Percentiles rank a stretch among this genome's conserved stretches.
Conservation (phyloP, 345 rosid species). For the Rhizophora mangle region DNA sequence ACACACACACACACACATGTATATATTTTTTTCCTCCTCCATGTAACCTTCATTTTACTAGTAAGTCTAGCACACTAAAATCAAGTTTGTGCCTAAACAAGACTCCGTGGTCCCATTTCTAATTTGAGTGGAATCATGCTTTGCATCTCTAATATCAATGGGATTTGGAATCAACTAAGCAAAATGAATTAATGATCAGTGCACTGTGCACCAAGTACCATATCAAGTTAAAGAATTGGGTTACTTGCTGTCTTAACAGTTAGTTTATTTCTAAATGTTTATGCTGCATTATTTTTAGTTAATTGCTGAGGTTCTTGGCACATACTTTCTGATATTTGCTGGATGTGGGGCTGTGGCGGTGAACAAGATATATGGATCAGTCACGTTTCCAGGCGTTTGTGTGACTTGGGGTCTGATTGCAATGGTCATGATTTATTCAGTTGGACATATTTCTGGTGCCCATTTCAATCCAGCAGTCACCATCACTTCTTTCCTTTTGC, state of each 20-base stretch:
- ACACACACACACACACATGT: too few species aligned
- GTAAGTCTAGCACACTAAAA: too few species aligned
- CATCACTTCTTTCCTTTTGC: constrained; percentile 50
- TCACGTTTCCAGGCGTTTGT: constrained; percentile 63
- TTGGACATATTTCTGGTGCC: constrained; percentile 80
- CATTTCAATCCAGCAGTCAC: constrained; percentile 84
- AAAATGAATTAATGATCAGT: too few species aligned
- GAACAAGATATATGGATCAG: constrained; percentile 53
- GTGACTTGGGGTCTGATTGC: constrained; percentile 71
- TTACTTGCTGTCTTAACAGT: neutral
- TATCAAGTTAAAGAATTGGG: too few species aligned
- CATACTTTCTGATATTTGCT: constrained; percentile 62
- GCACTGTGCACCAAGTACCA: too few species aligned
- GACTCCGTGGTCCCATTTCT: too few species aligned
- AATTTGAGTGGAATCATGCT: too few species aligned
- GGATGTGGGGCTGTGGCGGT: constrained; percentile 73
- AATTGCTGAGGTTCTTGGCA: constrained; percentile 65
- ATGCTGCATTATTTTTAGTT: constrained; percentile 25
- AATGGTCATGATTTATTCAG: constrained; percentile 66
- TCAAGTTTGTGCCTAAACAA: too few species aligned
- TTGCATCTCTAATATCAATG: too few species aligned
- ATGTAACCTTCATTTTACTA: too few species aligned
- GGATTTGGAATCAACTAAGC: too few species aligned
- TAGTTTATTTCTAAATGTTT: neutral
- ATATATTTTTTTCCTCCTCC: too few species aligned